Evolutionary conservation across 2,329 filamentous ascomycete genomes (phyloP).

Genomic region (Fusarium albidum): DNA sequence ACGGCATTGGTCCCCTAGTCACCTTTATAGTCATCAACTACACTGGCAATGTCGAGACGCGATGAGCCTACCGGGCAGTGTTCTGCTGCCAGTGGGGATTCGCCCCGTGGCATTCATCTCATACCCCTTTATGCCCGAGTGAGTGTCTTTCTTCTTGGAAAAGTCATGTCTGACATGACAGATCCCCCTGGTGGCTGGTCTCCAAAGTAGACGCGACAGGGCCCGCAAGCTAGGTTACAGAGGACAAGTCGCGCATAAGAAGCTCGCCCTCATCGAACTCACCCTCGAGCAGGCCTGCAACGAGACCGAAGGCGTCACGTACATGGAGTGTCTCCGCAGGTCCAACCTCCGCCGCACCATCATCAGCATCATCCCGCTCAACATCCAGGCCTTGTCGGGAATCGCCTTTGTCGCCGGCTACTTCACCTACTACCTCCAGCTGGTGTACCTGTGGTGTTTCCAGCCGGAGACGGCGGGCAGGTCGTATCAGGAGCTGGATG

Average conservation of each 20-base stretch:
- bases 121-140: conserved; percentile 21
- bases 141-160: neutral
- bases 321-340: conserved; percentile 24
- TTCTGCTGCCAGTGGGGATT: conserved; percentile 26
- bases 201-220: conserved; percentile 11
- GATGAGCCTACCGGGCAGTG: conserved; percentile 14
- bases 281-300: conserved; percentile 8
- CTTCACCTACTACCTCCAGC: conserved; percentile 24
- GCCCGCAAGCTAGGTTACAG: conserved; percentile 6
- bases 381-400: conserved; percentile 13
- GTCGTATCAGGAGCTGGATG: conserved; percentile 30
- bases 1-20: conserved; percentile 13
- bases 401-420: conserved; percentile 20
- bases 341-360: conserved; percentile 29
- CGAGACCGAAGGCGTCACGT: conserved; percentile 20
- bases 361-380: conserved; percentile 18
- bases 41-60: conserved; percentile 5
- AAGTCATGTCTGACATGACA: neutral
- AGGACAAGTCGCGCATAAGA: conserved; percentile 5
- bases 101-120: neutral
- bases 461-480: conserved; percentile 32
- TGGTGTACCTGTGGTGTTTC: conserved; percentile 22
- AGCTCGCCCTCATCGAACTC: conserved; percentile 15
- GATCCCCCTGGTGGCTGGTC: conserved; percentile 23
- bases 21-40: conserved; percentile 26